These are phyloP conservation scores for Fonsecaea pedrosoi DNA, from an alignment of 2,329 filamentous ascomycete species.

Conservation along the genomic window DNA sequence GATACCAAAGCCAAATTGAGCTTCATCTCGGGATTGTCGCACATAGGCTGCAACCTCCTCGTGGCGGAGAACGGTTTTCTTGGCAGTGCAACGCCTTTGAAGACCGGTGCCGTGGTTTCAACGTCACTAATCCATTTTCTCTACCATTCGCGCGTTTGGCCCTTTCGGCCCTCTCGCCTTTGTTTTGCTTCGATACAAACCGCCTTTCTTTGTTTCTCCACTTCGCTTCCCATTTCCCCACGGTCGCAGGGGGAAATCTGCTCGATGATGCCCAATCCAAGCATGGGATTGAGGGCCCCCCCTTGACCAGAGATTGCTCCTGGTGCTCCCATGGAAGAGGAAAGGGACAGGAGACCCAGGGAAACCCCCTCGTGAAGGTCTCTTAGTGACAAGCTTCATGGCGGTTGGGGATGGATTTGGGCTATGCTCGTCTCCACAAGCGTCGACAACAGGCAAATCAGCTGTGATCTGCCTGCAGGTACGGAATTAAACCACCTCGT, in stretches of 20 bases:
- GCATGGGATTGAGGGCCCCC: background rate
- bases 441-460: background rate
- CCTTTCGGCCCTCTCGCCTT: constrained; percentile 4
- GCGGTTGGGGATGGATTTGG: background rate
- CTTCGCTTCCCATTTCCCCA: background rate
- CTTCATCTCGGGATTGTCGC: constrained; percentile 18
- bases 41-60: constrained; percentile 7
- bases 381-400: background rate
- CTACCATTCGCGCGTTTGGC: background rate
- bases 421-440: background rate
- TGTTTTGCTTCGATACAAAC: constrained; percentile 18
- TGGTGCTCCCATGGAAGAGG: background rate
- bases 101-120: constrained; percentile 6
- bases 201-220: constrained; percentile 10
- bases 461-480: constrained; percentile 4
- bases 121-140: constrained; percentile 5
- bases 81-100: constrained; percentile 15
- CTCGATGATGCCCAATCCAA: background rate
- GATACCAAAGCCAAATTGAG: constrained; percentile 15
- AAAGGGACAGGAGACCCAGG: background rate
- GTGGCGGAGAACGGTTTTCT: constrained; percentile 5
- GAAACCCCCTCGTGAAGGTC: background rate
- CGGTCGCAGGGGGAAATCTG: background rate
- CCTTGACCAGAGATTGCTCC: constrained; percentile 16
- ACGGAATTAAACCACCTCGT: constrained; percentile 5